Conservation (phyloP, 345 rosid species). For the Geranium rotundifolium region DNA sequence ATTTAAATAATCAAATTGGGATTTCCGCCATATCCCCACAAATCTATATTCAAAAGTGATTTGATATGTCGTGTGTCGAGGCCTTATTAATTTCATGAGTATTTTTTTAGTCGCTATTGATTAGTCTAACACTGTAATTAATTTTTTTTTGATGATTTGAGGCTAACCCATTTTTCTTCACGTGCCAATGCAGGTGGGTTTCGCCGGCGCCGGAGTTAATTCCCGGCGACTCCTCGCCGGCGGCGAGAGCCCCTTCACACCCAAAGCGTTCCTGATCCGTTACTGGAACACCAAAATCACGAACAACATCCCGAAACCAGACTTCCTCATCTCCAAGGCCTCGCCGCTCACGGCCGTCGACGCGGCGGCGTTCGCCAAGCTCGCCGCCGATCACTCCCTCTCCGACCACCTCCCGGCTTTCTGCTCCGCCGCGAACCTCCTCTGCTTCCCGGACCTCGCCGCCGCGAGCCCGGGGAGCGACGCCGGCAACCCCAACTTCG, state of each 20-base stretch:
- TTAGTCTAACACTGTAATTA: no score
- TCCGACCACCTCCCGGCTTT: conserved; percentile 35
- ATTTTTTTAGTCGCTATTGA: no score
- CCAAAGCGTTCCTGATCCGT: conserved; percentile 59
- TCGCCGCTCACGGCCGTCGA: conserved; percentile 53
- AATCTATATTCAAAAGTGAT: no score
- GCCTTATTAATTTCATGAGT: no score
- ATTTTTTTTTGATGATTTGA: no score
- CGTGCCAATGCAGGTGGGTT: no score
- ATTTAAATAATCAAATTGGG: no score
- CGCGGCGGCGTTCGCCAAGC: conserved; percentile 29
- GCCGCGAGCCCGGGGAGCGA: background rate
- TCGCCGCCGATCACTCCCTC: conserved; percentile 32
- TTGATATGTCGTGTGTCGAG: no score
- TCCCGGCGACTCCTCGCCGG: background rate
- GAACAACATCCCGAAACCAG: conserved; percentile 26
- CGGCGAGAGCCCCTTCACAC: conserved; percentile 47
- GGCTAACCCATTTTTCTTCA: no score
- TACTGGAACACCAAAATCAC: conserved; percentile 70
- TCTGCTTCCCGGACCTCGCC: conserved; percentile 31
- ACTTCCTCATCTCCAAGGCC: conserved; percentile 60
- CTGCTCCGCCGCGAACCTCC: conserved; percentile 48
- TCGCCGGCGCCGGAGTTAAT: no score
- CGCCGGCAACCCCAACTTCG: conserved; percentile 32
- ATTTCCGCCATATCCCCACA: no score